A percentile compares a stretch with the other conserved stretches of the same genome.
Evolutionary conservation across 2,329 filamentous ascomycete species (phyloP).

Genomic region (Aaosphaeria arxii): DNA sequence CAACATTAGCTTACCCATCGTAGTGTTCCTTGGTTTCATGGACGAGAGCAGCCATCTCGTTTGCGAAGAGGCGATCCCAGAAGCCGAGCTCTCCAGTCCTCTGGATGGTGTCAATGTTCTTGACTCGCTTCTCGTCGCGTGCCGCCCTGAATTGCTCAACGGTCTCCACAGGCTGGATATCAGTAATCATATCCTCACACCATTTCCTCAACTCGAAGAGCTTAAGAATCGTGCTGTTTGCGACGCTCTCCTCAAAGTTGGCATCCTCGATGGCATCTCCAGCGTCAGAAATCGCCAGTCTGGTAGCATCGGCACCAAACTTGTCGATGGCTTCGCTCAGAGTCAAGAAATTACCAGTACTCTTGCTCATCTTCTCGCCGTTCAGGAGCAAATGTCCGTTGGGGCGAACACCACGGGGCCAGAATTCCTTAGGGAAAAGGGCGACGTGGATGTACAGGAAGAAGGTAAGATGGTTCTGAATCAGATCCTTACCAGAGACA

Average conservation of each 20-base stretch:
- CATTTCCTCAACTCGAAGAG: conserved; percentile 82
- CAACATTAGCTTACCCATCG: conserved; percentile 33
- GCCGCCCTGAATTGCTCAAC: conserved; percentile 42
- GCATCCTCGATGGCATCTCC: conserved; percentile 93
- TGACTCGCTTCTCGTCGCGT: conserved; percentile 42
- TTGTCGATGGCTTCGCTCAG: conserved; percentile 82
- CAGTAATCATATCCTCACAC: conserved; percentile 80
- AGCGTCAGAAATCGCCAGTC: conserved; percentile 89
- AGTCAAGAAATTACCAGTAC: conserved; percentile 95
- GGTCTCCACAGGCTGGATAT: conserved; percentile 48
- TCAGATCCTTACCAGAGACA: conserved; percentile 74
- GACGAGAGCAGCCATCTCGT: conserved; percentile 86
- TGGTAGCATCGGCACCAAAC: conserved; percentile 89
- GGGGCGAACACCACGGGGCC: conserved; percentile 79
- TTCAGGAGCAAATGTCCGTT: conserved; percentile 95
- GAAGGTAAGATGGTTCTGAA: conserved; percentile 87
- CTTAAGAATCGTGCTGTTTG: conserved; percentile 85
- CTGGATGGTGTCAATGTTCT: conserved; percentile 59
- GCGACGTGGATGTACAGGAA: conserved; percentile 92
- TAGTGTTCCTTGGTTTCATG: conserved; percentile 77
- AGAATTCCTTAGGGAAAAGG: conserved; percentile 82
- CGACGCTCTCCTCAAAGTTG: conserved; percentile 95
- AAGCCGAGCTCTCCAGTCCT: conserved; percentile 67
- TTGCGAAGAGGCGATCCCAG: conserved; percentile 86
- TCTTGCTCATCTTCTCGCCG: conserved; percentile 98